phyloP scores from a whole-genome alignment of 805 yeast species.

The Candida verbasci region DNA sequence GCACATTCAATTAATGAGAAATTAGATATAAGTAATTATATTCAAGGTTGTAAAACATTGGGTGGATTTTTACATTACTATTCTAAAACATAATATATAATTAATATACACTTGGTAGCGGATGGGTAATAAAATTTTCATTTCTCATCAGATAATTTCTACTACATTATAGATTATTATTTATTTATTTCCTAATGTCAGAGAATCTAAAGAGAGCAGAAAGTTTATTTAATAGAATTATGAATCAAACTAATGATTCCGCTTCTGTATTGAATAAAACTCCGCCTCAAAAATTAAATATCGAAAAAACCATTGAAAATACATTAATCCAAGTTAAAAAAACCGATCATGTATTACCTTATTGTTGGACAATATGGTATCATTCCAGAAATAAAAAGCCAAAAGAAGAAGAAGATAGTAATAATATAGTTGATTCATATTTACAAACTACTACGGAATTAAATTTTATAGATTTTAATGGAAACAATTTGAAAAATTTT shows the following conservation, averaged over 20 bases:
- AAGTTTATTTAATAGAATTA: slow-evolving; percentile 41
- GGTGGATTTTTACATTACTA: slow-evolving; percentile 91
- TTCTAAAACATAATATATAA: slow-evolving; percentile 20
- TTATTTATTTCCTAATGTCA: no score
- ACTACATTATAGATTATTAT: no score
- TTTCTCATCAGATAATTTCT: no score
- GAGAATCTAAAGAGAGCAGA: slow-evolving; percentile 45
- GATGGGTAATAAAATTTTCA: no score
- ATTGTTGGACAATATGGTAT: slow-evolving; percentile 50
- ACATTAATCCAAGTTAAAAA: slow-evolving; percentile 22
- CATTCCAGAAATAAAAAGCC: slow-evolving; percentile 32
- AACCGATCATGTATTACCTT: slow-evolving; percentile 38
- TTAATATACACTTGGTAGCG: no score
- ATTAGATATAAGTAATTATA: slow-evolving; percentile 80
- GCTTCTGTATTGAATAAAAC: background rate
- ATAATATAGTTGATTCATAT: slow-evolving; percentile 36
- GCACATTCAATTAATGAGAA: slow-evolving; percentile 98
- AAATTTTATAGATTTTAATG: slow-evolving; percentile 28
- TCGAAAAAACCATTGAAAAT: slow-evolving; percentile 30
- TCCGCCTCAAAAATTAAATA: slow-evolving; percentile 22
- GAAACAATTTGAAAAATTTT: slow-evolving; percentile 15
- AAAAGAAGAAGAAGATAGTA: slow-evolving; percentile 12
- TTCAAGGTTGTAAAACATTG: slow-evolving; percentile 90
- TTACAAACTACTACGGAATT: slow-evolving; percentile 44
- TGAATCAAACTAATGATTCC: slow-evolving; percentile 31